These are phyloP conservation scores for Talaromyces sp. DNA, from an alignment of 2,329 filamentous ascomycete species.

Conservation along the genomic window DNA sequence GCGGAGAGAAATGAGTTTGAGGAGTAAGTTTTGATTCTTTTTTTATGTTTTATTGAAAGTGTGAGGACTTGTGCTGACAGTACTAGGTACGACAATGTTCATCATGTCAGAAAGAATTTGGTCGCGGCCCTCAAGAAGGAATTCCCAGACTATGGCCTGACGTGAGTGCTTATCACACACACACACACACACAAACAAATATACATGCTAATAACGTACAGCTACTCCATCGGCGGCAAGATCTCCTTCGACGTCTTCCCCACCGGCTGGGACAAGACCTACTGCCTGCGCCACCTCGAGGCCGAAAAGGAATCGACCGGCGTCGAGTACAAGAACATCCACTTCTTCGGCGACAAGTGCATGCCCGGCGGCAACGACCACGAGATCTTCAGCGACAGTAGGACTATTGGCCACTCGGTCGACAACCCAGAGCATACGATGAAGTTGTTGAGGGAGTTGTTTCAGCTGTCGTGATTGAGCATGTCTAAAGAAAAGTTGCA, in stretches of 20 bases:
- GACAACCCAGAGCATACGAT: conserved; percentile 77
- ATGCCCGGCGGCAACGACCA: conserved; percentile 88
- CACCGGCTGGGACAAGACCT: conserved; percentile 96
- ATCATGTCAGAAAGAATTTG: conserved; percentile 71
- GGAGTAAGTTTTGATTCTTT: conserved; percentile 34
- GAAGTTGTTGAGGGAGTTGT: conserved; percentile 72
- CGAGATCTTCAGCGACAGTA: conserved; percentile 79
- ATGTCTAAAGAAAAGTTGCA: neutral
- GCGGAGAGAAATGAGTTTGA: conserved; percentile 80
- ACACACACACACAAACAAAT: neutral
- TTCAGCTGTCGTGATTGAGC: conserved; percentile 51
- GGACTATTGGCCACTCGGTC: conserved; percentile 83
- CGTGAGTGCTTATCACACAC: conserved; percentile 50
- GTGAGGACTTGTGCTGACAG: conserved; percentile 6
- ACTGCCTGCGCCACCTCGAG: conserved; percentile 85
- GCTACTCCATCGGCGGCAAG: conserved; percentile 90
- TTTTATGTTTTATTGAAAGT: neutral
- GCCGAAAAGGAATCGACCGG: conserved; percentile 65
- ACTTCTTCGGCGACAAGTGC: conserved; percentile 99
- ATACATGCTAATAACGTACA: conserved; percentile 1
- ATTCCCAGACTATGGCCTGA: conserved; percentile 79
- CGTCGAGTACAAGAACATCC: conserved; percentile 72
- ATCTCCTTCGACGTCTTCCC: conserved; percentile 99
- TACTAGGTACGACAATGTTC: conserved; percentile 63
- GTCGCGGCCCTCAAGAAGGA: conserved; percentile 71